Evolutionary conservation across 2,329 filamentous ascomycete genomes (phyloP), one percentile per base, ranked within the genome.

Genomic region (Fonsecaea multimorphosa): DNA sequence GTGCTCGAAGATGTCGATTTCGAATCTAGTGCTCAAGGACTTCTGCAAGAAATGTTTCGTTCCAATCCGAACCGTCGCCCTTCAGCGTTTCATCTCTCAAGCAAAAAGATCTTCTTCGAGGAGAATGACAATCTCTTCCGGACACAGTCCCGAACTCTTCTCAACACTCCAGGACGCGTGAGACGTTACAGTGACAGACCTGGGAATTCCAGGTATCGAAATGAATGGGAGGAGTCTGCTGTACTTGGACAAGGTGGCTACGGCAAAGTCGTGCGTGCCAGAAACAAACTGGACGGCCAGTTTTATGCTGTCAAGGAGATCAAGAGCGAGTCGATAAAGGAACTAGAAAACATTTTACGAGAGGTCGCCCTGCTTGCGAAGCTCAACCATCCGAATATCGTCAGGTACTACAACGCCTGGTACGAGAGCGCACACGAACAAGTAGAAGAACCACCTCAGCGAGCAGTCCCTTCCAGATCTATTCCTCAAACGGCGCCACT

Each of bases 241-340:
- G 87, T 91, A 3, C 83, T 99, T 12, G 95, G 95, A 2, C 96
- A 94, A 76, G 95, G 95, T 51, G 95, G 94, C 0, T 99, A 97
- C 78, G 95, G 95, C 4, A 92, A 97, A 78, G 95, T 99, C 24
- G 92, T 98, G 62, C 96, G 97, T 76, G 94, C 94, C 2, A 87
- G 94, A 34, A 96, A 97, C 77, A 97, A 95, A 79, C 86, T 97
- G 3, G 95, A 98, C 75, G 92, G 92, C 0, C 91, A 93, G 64
- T 89, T 96, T 51, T 99, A 98, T 78, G 95, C 95, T 19, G 91
- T 99, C 75, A 99, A 99, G 77, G 97, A 98, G 76, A 95, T 99
- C 68, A 92, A 89, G 0, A 91, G 95, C 71, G 89, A 89, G 58
- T 92, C 92, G 0, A 86, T 90, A 29, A 85, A 89, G 11, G 82